These are phyloP conservation scores for Isatis tinctoria DNA, from an alignment of 345 rosid genomes.

Conservation along the genomic window DNA sequence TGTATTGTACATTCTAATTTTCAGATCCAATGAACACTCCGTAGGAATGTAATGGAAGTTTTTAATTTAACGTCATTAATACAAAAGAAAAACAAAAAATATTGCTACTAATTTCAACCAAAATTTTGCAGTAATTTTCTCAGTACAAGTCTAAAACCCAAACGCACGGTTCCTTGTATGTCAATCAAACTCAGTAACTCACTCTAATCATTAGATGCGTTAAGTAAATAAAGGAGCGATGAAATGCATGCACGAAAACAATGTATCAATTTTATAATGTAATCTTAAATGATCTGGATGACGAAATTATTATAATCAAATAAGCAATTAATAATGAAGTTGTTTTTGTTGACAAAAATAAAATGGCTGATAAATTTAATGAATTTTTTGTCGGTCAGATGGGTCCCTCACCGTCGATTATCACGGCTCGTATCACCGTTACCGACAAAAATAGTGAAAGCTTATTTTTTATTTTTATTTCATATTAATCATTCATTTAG, in stretches of 20 bases:
- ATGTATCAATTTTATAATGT: not conserved
- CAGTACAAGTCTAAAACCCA: not conserved
- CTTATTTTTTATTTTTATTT: not conserved
- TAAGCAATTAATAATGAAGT: not conserved
- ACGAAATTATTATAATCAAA: not conserved
- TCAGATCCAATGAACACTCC: not conserved
- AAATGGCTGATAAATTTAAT: not conserved
- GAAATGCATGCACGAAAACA: not conserved
- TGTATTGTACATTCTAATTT: not conserved
- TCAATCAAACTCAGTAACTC: not conserved
- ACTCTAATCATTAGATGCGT: not conserved
- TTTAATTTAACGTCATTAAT: not conserved
- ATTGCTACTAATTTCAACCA: not conserved
- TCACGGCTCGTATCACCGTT: constrained; percentile 15
- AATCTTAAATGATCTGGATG: not conserved
- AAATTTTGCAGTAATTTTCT: not conserved
- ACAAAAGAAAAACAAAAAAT: not conserved
- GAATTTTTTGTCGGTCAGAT: constrained; percentile 18
- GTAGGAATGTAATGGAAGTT: not conserved
- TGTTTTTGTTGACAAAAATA: not conserved
- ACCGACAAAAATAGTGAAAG: constrained; percentile 24
- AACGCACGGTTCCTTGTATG: not conserved
- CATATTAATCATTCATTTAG: not conserved
- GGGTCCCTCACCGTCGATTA: constrained; percentile 25
- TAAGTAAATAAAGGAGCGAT: not conserved